A percentile compares a stretch with the other conserved stretches of the same genome.
These are phyloP conservation scores for Aspergillus indologenus DNA, from an alignment of 495 filamentous ascomycete genomes.

Conservation along the genomic window DNA sequence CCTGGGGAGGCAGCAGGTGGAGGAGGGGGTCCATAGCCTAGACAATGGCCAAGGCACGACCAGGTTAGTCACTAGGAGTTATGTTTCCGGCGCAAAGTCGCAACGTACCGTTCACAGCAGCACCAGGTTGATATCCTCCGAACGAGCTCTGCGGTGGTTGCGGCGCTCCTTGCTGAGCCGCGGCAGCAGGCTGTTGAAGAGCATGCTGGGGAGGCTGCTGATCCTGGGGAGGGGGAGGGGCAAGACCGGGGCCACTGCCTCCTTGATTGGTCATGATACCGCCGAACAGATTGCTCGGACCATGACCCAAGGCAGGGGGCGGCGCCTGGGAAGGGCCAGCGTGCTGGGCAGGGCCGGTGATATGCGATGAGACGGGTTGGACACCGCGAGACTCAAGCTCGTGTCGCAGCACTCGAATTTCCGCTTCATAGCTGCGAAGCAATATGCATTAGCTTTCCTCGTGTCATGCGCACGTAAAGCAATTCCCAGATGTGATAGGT, in stretches of 20 bases:
- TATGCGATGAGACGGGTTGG: constrained; percentile 60
- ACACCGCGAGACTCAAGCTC: constrained; percentile 88
- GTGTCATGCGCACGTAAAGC: background rate
- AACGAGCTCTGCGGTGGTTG: constrained; percentile 58
- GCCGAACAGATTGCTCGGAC: constrained; percentile 86
- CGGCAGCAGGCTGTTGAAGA: constrained; percentile 58
- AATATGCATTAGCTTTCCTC: constrained; percentile 2
- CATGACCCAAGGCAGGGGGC: constrained; percentile 84
- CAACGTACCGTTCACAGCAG: constrained; percentile 64
- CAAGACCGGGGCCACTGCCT: constrained; percentile 81
- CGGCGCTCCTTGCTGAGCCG: constrained; percentile 60
- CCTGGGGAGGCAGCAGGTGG: constrained; percentile 85
- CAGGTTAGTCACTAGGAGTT: constrained; percentile 31
- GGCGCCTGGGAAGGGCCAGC: constrained; percentile 76
- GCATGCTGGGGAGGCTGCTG: constrained; percentile 58
- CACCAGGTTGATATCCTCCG: constrained; percentile 60
- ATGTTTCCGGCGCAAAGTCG: constrained; percentile 13
- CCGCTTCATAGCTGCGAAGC: constrained; percentile 78
- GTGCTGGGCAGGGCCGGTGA: constrained; percentile 63
- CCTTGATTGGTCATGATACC: constrained; percentile 92
- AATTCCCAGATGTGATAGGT: background rate
- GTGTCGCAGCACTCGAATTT: constrained; percentile 76
- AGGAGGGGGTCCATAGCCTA: constrained; percentile 68
- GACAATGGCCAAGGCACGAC: constrained; percentile 4
- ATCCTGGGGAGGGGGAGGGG: constrained; percentile 72